Percentiles rank a stretch among this genome's conserved stretches.
Conservation (phyloP, 345 rosid genomes). For the Eucalyptus marginata region DNA sequence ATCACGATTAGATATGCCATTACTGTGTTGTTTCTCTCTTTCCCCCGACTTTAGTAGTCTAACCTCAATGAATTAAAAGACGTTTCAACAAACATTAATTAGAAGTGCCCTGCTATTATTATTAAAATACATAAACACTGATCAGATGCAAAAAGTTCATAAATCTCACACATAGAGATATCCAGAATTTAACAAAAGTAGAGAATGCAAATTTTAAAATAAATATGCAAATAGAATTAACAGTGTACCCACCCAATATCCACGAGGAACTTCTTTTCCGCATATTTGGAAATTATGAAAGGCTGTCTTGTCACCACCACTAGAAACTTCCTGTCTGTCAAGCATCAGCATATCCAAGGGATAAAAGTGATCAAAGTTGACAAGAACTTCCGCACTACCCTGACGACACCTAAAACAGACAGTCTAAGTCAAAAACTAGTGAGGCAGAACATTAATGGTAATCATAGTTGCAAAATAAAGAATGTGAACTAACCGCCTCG, state of each 20-base stretch:
- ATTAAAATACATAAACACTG: not conserved
- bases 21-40: not conserved
- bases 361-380: slow-evolving; percentile 69
- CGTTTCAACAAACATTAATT: not conserved
- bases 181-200: not conserved
- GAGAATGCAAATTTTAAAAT: not conserved
- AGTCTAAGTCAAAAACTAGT: slow-evolving; percentile 11
- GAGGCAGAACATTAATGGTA: not conserved
- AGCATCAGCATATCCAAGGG: slow-evolving; percentile 34
- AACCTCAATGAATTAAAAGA: not conserved
- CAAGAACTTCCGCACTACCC: slow-evolving; percentile 82
- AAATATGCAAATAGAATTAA: not conserved
- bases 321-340: slow-evolving; percentile 14
- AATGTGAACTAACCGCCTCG: slow-evolving; percentile 42
- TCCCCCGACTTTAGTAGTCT: not conserved
- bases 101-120: not conserved
- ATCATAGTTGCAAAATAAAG: not conserved
- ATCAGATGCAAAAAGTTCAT: not conserved
- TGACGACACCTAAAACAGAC: slow-evolving; percentile 69
- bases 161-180: not conserved
- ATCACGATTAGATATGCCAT: not conserved
- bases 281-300: slow-evolving; percentile 52
- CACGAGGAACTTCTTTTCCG: slow-evolving; percentile 95
- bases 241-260: slow-evolving; percentile 64
- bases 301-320: slow-evolving; percentile 11